Evolutionary conservation across 106 monocot species (phyloP).

Genomic region (Narthecium ossifragum): DNA sequence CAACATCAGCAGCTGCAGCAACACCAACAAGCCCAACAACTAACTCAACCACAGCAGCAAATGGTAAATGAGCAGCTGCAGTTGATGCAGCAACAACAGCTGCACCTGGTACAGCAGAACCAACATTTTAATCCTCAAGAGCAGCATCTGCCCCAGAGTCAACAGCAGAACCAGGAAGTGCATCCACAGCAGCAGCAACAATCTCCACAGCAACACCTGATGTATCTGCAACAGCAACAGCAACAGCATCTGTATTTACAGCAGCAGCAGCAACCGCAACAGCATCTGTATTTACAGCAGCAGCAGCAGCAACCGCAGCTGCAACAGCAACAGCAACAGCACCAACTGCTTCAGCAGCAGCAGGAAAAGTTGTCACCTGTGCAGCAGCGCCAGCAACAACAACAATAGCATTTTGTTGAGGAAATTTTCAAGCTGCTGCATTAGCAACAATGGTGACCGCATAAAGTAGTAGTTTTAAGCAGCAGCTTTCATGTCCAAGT

Average conservation of each 20-base stretch:
- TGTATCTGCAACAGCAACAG: conserved; percentile 22
- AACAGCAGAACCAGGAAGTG: conserved; percentile 20
- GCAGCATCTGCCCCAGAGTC: not conserved
- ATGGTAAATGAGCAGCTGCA: conserved; percentile 10
- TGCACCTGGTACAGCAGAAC: not conserved
- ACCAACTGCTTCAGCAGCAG: not conserved
- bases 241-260: conserved; percentile 17
- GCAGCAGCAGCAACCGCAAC: conserved; percentile 16
- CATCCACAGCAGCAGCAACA: conserved; percentile 16
- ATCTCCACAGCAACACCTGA: conserved; percentile 18
- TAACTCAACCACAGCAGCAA: conserved; percentile 19
- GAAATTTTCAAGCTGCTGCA: too few relatives aligned
- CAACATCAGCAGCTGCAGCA: conserved; percentile 33
- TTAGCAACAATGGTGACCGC: too few relatives aligned
- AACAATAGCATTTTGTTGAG: too few relatives aligned
- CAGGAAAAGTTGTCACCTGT: too few relatives aligned
- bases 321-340: conserved; percentile 4
- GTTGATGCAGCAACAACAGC: not conserved
- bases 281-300: conserved; percentile 13
- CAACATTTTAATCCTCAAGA: not conserved
- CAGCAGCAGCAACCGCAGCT: conserved; percentile 11
- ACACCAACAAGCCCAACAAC: conserved; percentile 17
- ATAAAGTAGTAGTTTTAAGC: conserved; percentile 11
- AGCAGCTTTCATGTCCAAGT: conserved; percentile 13
- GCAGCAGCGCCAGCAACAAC: too few relatives aligned